These are phyloP conservation scores for Calvatia gigantea DNA, from an alignment of 768 basidiomycete species.

Conservation along the genomic window DNA sequence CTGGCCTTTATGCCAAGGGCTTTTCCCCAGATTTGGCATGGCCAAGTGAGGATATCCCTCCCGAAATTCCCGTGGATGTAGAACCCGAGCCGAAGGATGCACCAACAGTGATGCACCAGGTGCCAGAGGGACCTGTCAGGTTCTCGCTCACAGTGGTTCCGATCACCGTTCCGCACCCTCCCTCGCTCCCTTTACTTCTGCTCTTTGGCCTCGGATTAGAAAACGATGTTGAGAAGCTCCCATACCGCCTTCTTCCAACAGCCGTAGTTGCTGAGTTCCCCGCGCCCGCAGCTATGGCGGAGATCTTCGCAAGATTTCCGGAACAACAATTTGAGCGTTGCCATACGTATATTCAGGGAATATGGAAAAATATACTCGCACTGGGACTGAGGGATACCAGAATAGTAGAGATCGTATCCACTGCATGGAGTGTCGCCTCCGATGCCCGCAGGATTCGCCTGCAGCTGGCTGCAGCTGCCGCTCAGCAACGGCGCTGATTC, in stretches of 20 bases:
- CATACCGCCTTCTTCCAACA: conserved; percentile 50
- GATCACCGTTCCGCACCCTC: conserved; percentile 46
- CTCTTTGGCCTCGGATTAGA: conserved; percentile 58
- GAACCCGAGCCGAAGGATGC: conserved; percentile 30
- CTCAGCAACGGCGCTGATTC: conserved; percentile 1
- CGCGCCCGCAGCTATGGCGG: conserved; percentile 54
- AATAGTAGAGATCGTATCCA: conserved; percentile 48
- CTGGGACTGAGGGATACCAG: conserved; percentile 44
- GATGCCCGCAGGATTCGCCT: conserved; percentile 48
- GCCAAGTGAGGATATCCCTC: conserved; percentile 7
- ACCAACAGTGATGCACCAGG: conserved; percentile 30
- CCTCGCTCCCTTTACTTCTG: conserved; percentile 53
- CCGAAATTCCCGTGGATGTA: conserved; percentile 21
- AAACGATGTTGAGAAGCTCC: conserved; percentile 41
- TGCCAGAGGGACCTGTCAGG: conserved; percentile 21
- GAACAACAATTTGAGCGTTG: conserved; percentile 35
- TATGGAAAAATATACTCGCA: conserved; percentile 62
- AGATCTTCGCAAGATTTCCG: conserved; percentile 37
- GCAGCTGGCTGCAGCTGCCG: conserved; percentile 8
- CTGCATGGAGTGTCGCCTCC: conserved; percentile 72
- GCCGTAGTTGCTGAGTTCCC: conserved; percentile 60
- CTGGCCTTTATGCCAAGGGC: conserved; percentile 38
- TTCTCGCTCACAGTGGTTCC: conserved; percentile 53
- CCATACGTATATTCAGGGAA: conserved; percentile 47
- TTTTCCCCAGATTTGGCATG: conserved; percentile 32